Percentiles rank a stretch among this genome's conserved stretches.
phyloP scores from a whole-genome alignment of 2,329 filamentous ascomycete species.

The Fusarium brachygibbosum region DNA sequence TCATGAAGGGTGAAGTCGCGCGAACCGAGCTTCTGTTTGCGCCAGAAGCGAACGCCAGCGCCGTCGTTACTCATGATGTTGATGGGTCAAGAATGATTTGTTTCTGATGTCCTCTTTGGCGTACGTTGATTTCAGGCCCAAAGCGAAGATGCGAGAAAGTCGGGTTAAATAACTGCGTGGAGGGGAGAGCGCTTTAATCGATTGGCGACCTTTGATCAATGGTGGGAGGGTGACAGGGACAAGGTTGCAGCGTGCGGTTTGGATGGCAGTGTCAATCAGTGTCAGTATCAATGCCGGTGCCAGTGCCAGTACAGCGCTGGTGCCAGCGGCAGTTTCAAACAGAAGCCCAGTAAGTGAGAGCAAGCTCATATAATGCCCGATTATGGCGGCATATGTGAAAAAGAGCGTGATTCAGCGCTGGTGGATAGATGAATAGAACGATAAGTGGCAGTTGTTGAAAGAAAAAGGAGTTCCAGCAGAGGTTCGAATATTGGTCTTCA shows the following conservation, averaged over 20 bases:
- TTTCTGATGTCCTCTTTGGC: constrained; percentile 16
- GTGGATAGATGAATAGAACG: background rate
- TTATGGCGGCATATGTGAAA: constrained; percentile 4
- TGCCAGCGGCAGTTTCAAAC: constrained; percentile 3
- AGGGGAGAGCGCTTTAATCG: constrained; percentile 5
- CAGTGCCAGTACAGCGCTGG: constrained; percentile 1
- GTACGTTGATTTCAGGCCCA: constrained; percentile 9
- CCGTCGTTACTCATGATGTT: constrained; percentile 43
- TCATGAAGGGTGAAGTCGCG: constrained; percentile 50
- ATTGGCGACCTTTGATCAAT: constrained; percentile 6
- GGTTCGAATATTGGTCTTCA: background rate
- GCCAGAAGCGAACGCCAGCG: constrained; percentile 48
- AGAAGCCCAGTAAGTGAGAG: background rate
- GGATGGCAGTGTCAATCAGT: constrained; percentile 5
- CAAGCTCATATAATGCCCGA: constrained; percentile 7
- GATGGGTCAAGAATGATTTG: constrained; percentile 18
- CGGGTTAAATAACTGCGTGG: background rate
- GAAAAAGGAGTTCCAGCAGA: constrained; percentile 11
- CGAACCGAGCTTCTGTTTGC: constrained; percentile 50
- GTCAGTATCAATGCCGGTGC: background rate
- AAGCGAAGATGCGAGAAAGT: background rate
- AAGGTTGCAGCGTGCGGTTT: constrained; percentile 3
- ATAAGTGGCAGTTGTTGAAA: background rate
- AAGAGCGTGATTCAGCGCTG: constrained; percentile 4
- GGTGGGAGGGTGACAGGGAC: constrained; percentile 6